Conservation (phyloP, 331 rosid genomes). For the Malus hybrid region DNA sequence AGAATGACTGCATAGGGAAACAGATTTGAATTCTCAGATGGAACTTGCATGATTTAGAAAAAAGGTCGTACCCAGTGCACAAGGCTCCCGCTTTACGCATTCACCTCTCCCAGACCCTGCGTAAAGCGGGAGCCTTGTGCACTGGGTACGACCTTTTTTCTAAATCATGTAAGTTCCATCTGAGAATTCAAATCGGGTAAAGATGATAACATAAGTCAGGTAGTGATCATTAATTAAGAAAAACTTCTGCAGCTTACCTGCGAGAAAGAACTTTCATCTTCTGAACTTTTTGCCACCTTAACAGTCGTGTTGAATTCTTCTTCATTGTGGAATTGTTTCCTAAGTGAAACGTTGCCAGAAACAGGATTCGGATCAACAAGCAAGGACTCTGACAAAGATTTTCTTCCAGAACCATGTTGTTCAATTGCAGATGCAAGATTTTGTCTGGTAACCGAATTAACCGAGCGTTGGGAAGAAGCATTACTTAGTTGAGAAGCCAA, state of each 20-base stretch:
- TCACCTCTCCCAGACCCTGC: too few species aligned
- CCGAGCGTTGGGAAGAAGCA: slow-evolving; percentile 47
- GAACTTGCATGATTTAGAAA: too few species aligned
- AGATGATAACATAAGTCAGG: background rate
- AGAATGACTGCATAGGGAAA: background rate
- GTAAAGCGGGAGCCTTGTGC: too few species aligned
- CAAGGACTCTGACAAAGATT: slow-evolving; percentile 69
- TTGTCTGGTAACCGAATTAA: slow-evolving; percentile 54
- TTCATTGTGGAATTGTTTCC: slow-evolving; percentile 67
- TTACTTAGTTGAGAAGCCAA: slow-evolving; percentile 46
- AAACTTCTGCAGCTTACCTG: slow-evolving; percentile 37
- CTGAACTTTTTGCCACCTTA: slow-evolving; percentile 47
- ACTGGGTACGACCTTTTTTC: too few species aligned
- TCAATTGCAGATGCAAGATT: slow-evolving; percentile 71
- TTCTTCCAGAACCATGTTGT: slow-evolving; percentile 80
- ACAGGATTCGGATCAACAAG: slow-evolving; percentile 43
- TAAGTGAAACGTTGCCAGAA: slow-evolving; percentile 56
- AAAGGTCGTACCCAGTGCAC: too few species aligned
- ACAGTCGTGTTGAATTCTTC: slow-evolving; percentile 45
- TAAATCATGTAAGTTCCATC: background rate
- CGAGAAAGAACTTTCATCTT: slow-evolving; percentile 40
- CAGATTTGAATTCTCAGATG: too few species aligned
- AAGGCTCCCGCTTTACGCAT: too few species aligned
- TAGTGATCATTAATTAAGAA: background rate
- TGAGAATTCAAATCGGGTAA: background rate